Evolutionary conservation across 169 alveolate species (phyloP).

Genomic region (Besnoitia besnoiti): DNA sequence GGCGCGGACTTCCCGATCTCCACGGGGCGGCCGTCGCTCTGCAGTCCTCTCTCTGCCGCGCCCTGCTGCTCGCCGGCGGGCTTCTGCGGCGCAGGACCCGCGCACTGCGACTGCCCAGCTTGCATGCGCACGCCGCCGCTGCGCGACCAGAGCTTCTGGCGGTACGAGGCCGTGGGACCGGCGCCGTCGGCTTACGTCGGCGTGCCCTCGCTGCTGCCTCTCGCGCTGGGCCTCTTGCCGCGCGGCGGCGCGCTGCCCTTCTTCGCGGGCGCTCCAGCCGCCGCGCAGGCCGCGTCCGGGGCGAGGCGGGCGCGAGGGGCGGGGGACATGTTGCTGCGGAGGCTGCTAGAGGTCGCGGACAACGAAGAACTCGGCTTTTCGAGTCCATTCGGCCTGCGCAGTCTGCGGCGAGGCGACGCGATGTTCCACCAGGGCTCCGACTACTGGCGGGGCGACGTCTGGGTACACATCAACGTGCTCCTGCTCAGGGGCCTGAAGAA

Average conservation of each 20-base stretch:
- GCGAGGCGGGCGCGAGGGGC: not conserved
- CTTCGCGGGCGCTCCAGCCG: not conserved
- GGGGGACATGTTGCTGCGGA: not conserved
- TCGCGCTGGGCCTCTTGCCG: conserved; percentile 76
- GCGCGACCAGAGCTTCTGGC: conserved; percentile 72
- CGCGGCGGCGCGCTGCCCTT: not conserved
- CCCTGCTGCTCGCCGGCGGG: conserved; percentile 78
- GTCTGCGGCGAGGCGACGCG: conserved; percentile 76
- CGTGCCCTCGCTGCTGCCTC: conserved; percentile 79
- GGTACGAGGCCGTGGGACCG: conserved; percentile 61
- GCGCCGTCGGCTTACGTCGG: conserved; percentile 79
- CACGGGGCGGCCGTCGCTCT: not conserved
- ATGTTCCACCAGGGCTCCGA: conserved; percentile 77
- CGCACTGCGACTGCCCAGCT: conserved; percentile 73
- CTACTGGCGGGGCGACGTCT: conserved; percentile 86
- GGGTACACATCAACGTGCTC: conserved; percentile 82
- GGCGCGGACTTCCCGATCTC: not conserved
- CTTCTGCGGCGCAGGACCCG: conserved; percentile 73
- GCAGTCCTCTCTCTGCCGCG: not conserved
- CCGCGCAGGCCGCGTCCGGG: not conserved
- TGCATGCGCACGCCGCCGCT: conserved; percentile 63
- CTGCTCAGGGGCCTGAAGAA: conserved; percentile 78
- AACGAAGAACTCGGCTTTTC: conserved; percentile 70
- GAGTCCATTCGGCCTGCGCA: conserved; percentile 78
- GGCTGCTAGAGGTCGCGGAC: not conserved